Percentiles rank a stretch among this genome's conserved stretches.
These are phyloP conservation scores for Aspergillus aculeatus DNA, from an alignment of 2,329 filamentous ascomycete species.

Conservation along the genomic window DNA sequence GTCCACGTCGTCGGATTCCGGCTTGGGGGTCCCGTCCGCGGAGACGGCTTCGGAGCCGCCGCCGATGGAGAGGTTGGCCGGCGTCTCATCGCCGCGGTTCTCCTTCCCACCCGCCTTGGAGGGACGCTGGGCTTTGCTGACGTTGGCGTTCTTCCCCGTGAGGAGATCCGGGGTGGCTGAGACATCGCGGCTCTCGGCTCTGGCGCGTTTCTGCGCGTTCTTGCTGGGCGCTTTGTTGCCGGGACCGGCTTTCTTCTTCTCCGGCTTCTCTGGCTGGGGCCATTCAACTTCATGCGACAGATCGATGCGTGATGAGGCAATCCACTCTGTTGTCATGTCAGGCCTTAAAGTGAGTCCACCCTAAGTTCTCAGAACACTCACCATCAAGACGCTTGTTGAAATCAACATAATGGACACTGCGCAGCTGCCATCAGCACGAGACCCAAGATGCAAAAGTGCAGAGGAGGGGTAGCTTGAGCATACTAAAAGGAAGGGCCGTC, in stretches of 20 bases:
- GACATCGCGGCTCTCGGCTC: conserved; percentile 52
- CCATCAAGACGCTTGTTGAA: conserved; percentile 84
- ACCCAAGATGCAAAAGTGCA: not conserved
- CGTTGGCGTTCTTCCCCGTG: conserved; percentile 49
- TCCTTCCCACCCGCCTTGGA: conserved; percentile 62
- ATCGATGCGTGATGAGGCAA: conserved; percentile 77
- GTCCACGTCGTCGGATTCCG: conserved; percentile 42
- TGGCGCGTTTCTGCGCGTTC: conserved; percentile 56
- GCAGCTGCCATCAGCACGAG: conserved; percentile 18
- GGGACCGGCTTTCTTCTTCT: conserved; percentile 73
- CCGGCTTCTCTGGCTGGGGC: conserved; percentile 86
- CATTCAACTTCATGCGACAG: conserved; percentile 91
- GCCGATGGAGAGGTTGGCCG: conserved; percentile 31
- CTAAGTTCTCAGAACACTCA: conserved; percentile 24
- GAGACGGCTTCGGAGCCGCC: conserved; percentile 39
- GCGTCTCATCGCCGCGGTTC: conserved; percentile 52
- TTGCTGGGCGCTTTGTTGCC: conserved; percentile 54
- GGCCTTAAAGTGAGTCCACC: not conserved
- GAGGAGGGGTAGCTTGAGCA: conserved; percentile 47
- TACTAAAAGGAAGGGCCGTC: conserved; percentile 82
- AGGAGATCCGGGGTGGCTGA: conserved; percentile 56
- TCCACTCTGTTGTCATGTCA: conserved; percentile 71
- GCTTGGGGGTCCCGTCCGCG: conserved; percentile 40
- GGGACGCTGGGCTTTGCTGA: conserved; percentile 47
- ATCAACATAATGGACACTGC: conserved; percentile 86